Evolutionary conservation across 2,329 filamentous ascomycete species (phyloP).

Genomic region (Pseudogymnoascus sp.): DNA sequence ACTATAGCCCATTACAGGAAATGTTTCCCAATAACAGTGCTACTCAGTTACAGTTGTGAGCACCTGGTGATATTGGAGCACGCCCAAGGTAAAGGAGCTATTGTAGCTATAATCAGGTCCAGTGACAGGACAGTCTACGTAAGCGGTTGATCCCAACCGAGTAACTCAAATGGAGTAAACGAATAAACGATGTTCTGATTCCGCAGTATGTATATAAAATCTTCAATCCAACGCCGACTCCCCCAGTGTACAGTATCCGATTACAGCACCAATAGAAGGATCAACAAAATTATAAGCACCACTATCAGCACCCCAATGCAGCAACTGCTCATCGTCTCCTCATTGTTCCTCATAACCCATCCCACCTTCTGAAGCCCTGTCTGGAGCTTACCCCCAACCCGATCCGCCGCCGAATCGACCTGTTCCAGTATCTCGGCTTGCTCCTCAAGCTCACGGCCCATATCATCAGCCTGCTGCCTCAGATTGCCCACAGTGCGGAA

Average conservation of each 20-base stretch:
- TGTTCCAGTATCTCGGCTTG: slow-evolving; percentile 83
- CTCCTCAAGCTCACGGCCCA: slow-evolving; percentile 94
- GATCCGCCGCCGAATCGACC: slow-evolving; percentile 76
- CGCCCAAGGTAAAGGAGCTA: neutral
- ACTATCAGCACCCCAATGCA: slow-evolving; percentile 87
- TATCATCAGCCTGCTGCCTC: slow-evolving; percentile 83
- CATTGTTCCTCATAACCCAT: slow-evolving; percentile 79
- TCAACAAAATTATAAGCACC: slow-evolving; percentile 77
- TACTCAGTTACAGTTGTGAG: neutral
- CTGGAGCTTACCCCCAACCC: slow-evolving; percentile 79
- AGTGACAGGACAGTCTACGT: neutral
- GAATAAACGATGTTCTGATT: neutral
- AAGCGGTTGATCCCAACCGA: neutral
- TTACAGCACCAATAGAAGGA: slow-evolving; percentile 64
- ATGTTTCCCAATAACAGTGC: neutral
- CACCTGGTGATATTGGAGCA: neutral
- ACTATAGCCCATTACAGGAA: neutral
- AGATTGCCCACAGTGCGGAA: slow-evolving; percentile 90
- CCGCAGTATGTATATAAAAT: neutral
- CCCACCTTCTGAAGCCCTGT: slow-evolving; percentile 82
- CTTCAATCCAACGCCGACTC: neutral
- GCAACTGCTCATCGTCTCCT: slow-evolving; percentile 82
- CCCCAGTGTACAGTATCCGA: slow-evolving; percentile 2
- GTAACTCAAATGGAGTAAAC: neutral
- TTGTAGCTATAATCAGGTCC: neutral